These are phyloP conservation scores for Globisporangium abappressorium DNA, from an alignment of 352 stramenopile genomes.

Conservation along the genomic window DNA sequence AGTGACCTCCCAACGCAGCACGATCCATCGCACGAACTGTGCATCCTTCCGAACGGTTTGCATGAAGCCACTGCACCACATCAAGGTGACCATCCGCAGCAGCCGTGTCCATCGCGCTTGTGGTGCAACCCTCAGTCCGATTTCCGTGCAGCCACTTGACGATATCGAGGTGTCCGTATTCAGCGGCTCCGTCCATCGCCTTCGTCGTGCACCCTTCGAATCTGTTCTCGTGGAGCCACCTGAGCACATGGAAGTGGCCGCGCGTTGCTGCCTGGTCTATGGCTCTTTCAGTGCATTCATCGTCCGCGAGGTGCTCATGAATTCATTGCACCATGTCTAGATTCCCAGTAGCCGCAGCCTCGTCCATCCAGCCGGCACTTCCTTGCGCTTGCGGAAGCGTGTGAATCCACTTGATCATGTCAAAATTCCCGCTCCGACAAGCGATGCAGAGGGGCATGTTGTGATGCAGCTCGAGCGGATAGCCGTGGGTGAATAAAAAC, in stretches of 20 bases:
- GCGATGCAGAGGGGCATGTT: not conserved
- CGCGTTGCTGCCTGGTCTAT: not conserved
- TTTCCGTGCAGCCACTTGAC: not conserved
- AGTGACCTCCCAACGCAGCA: not conserved
- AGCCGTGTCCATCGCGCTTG: not conserved
- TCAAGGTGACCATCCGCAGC: not conserved
- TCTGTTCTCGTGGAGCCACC: not conserved
- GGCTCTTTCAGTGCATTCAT: not conserved
- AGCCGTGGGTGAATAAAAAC: not conserved
- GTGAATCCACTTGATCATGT: not conserved
- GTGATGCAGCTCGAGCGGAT: not conserved
- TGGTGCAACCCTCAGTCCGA: not conserved
- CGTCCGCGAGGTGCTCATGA: not conserved
- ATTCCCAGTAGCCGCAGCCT: not conserved
- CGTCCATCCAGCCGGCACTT: not conserved
- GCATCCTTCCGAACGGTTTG: not conserved
- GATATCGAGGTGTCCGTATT: not conserved
- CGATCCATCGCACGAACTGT: not conserved
- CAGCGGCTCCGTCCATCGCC: not conserved
- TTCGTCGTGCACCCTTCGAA: not conserved
- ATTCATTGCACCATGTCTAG: not conserved
- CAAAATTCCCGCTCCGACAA: not conserved
- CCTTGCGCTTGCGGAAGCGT: conserved; percentile 1
- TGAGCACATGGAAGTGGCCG: not conserved
- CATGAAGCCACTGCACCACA: not conserved